Base-by-base conservation (phyloP, 176 grass and related monocot species). In the Saccharum spontaneum region DNA sequence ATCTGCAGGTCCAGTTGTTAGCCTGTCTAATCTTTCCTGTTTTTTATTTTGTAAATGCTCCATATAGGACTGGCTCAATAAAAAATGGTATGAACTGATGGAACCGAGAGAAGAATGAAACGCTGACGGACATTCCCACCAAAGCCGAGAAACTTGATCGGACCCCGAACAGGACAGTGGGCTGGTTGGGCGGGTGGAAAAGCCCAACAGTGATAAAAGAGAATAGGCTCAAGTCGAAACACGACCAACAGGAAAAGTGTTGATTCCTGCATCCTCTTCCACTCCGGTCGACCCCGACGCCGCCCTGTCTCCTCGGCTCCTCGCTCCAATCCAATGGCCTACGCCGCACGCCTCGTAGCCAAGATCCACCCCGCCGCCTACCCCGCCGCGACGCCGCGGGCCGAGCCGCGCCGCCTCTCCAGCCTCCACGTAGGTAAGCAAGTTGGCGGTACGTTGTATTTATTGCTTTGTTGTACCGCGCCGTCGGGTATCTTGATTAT, bases 251-350 rank as follows among this genome's bases (percentile, higher is more conserved):
- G n/a, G n/a, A n/a, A n/a, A n/a, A n/a, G n/a, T 3, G 30, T 52
- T 26, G 38, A 40, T 12, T 18, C 66, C 24, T 30, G 61, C 23
- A 28, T 4, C 18, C 46, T n/a, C 69, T 54, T 71, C 10, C 41
- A 65, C 59, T 55, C 33, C 44, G 41, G 57, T 3, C 67, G 13
- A 39, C 49, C 5, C 63, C 52, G 20, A 55, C 50, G 24, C 68
- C 54, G 67, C 31, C 50, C 11, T n/a, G 54, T n/a, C 20, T 9
- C 54, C 57, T 60, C 44, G 79, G 23, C 52, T 31, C 68, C 36
- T 72, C 50, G 20, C 67, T 55, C 33, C 67, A 36, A 7, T 23
- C 69, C 28, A 37, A 87, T 82, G 85, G 78, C 71, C 78, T 59
- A 66, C 36, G 60, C 71, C 36, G 33, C 78, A 54, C 59, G 69